Conservation (phyloP, 2,329 filamentous ascomycete genomes). For the Monascus ruber region DNA sequence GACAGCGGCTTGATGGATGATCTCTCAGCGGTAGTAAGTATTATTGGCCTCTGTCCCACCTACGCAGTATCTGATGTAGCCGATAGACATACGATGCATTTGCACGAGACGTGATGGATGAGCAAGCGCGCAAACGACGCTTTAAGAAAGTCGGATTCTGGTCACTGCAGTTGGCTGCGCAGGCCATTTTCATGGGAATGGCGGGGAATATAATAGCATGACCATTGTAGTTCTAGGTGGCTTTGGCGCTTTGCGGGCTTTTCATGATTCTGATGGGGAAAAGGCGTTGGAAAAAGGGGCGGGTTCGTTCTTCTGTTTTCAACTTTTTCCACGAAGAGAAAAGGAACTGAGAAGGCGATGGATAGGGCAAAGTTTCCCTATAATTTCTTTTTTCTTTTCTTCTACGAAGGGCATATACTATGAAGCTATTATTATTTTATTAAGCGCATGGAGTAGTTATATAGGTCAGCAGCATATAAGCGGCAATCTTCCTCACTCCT, state of each 20-base stretch:
- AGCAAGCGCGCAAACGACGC: constrained; percentile 70
- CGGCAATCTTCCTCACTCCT: too few relatives aligned
- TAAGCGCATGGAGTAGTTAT: too few relatives aligned
- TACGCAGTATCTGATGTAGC: constrained; percentile 4
- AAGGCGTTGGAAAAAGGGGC: neutral
- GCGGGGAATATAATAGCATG: constrained; percentile 60
- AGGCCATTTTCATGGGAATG: constrained; percentile 90
- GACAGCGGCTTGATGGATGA: constrained; percentile 93
- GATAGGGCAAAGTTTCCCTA: too few relatives aligned
- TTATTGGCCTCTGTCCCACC: neutral
- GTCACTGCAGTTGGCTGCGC: constrained; percentile 83
- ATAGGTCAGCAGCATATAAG: too few relatives aligned
- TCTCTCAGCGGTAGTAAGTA: constrained; percentile 62
- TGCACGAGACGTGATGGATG: constrained; percentile 78
- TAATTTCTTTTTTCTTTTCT: too few relatives aligned
- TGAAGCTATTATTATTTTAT: too few relatives aligned
- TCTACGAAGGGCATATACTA: too few relatives aligned
- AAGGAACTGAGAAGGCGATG: too few relatives aligned
- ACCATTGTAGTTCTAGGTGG: constrained; percentile 13
- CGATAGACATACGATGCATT: constrained; percentile 77
- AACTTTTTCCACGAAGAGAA: too few relatives aligned
- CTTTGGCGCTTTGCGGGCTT: neutral
- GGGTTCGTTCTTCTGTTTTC: too few relatives aligned
- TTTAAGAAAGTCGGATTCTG: constrained; percentile 95
- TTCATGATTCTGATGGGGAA: neutral